Base-by-base conservation (phyloP, 306 rosid species). In the Fragaria nilgerrensis region DNA sequence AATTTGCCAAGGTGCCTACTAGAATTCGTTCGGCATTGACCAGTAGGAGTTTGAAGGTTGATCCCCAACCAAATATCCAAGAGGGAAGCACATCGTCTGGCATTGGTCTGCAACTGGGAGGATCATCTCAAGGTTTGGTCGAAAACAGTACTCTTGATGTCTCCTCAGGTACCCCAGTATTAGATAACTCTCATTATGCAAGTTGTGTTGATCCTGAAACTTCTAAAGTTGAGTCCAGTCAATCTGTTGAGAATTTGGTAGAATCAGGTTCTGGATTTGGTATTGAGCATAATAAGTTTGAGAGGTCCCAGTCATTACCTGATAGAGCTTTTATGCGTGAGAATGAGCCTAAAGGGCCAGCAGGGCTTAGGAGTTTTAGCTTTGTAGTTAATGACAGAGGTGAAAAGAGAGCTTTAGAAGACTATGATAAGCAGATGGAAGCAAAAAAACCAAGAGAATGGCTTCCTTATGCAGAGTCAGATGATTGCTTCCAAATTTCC, bases 1-100 rank as follows among this genome's bases (percentile, higher is more conserved):
- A 87, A 71, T 90, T 85, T 79, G 85, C 87, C 37, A 92, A 90
- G 91, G 91, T 90, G 64, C 98, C 98, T 73, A 92, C 98, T 22
- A 90, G 79, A 82, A 89, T 76, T 1, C 97, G 98, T 67, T 88
- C 97, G 56, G 85, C 92, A 47, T 77, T 87, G 84, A 61, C 81
- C 5, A 71, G 71, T 62, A 94, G 82, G 86, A 75, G 64, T 85
- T 68, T 81, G 72, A 90, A 89, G 86, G 84, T 76, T 79, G 87
- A 75, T 76, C 70, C 82, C 5, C 73, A 65, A 73, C 76, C 39
- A 75, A 82, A 78, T 71, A 47, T 27, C 43, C 89, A 75, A 79
- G 78, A 27, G 36, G 89, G 71, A 64, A 75, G 14, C 58, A 80
- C 61, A 66, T 44, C 64, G 75, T 52, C 73, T n/a, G 87, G 72